Base-by-base conservation (phyloP, 2,329 filamentous ascomycete species). In the Sporothrix schenckii region DNA sequence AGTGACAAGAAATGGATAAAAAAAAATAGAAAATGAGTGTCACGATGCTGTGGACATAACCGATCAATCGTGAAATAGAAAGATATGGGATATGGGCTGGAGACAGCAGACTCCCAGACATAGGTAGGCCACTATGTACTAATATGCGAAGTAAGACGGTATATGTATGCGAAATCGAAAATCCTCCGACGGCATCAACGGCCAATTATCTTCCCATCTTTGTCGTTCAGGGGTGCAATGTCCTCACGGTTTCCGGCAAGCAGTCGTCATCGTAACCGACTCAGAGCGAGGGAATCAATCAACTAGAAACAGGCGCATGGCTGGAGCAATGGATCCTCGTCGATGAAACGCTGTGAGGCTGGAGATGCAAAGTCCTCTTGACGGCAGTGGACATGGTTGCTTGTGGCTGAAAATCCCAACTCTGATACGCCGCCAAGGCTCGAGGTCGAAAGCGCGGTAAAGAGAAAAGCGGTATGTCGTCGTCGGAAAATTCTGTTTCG, bases 361-460 rank as follows among this genome's bases (percentile, higher is more conserved):
- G 56, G 34, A 41, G n/a, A 13, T 4, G 16, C 34, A 7, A n/a
- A 4, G 34, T 34, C 34, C n/a, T 21, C 19, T 21, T 4, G 34
- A 14, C 34, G 4, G 19, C 34, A 24, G 39, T 21, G 4, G 34
- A n/a, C 13, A 4, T 24, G 34, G 34, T 2, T 2, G 41, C 3
- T 27, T 34, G 61, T 66, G 63, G 63, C 63, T 53, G 63, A 16
- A 41, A 13, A 16, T 5, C 3, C 14, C 30, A 30, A 41, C 63
- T 52, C 47, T 66, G 63, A 66, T 27, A 66, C 61, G 34, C 13
- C n/a, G 61, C 61, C 61, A 66, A 66, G 61, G 19, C 27, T 41
- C 11, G 24, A 5, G 10, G 6, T 13, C 10, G 49, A 41, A 41
- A 44, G 16, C 1, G 11, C 19, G 11, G 11, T 14, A 34, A 21